Percentiles rank a stretch among this genome's conserved stretches.
Conservation (phyloP, 2,329 filamentous ascomycete genomes). For the Alternaria sp. region DNA sequence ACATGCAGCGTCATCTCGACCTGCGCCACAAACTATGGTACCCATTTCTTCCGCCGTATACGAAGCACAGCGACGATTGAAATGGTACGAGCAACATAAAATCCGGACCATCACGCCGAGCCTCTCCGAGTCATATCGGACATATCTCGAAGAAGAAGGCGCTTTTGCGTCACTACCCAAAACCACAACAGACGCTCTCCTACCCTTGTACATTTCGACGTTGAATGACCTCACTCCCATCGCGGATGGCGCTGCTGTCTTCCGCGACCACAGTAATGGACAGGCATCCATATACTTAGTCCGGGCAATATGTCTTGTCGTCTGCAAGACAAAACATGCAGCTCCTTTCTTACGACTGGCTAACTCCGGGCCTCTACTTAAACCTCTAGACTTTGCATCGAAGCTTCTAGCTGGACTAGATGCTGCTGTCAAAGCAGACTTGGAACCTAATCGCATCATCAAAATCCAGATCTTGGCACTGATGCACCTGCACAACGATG, state of each 20-base stretch:
- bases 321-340: slow-evolving; percentile 1
- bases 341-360: neutral
- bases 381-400: slow-evolving; percentile 1
- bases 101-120: neutral
- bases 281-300: neutral
- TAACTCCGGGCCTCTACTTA: neutral
- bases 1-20: neutral
- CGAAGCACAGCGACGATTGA: slow-evolving; percentile 1
- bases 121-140: slow-evolving; percentile 1
- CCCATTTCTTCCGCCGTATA: neutral
- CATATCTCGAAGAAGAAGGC: slow-evolving; percentile 5
- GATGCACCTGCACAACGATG: slow-evolving; percentile 8
- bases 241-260: neutral
- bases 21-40: neutral
- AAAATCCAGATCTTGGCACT: slow-evolving; percentile 7
- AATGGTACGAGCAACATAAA: slow-evolving; percentile 8
- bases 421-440: slow-evolving; percentile 4
- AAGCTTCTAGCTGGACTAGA: slow-evolving; percentile 2
- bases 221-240: slow-evolving; percentile 6
- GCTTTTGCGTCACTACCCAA: neutral
- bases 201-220: neutral
- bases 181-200: neutral
- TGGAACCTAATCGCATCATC: slow-evolving; percentile 2
- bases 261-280: slow-evolving; percentile 1
- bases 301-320: slow-evolving; percentile 2